Evolutionary conservation across 805 yeast genomes (phyloP), one percentile per base, ranked within the genome.

Genomic region (Torulaspora quercuum): DNA sequence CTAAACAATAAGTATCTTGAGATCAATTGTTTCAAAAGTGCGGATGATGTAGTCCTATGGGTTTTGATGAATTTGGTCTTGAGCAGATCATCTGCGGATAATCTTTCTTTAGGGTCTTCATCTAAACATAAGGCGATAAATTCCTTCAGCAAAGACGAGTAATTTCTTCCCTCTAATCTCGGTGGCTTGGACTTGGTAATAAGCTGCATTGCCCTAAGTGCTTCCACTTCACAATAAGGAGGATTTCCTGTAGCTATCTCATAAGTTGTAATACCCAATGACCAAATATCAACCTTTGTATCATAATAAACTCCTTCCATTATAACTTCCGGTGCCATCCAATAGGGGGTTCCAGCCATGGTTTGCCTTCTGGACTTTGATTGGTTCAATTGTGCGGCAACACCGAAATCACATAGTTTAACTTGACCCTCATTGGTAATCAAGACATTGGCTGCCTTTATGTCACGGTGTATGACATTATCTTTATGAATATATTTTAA

Each of bases 251-350:
- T 89, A 7, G 95, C 94, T 46, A 90, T 81, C 61, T 92, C 99
- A 63, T 80, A 92, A 6, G 88, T 70, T 0, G 98, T 90, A 43
- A 92, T 86, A 10, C 99, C 99, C 31, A 90, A 61, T 0, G 97
- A 89, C 99, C 99, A 92, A 6, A 92, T 85, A 61, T 92, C 99
- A 1, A 95, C 98, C 62, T 82, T 89, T 28, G 81, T 75, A 59
- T 85, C 95, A 68, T 92, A 84, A 6, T 81, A 73, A 10, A 82
- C 83, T 25, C 94, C 95, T 60, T 90, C 97, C 65, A 85, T 74
- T 25, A 90, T 90, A 20, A 90, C 98, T 60, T 90, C 98, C 0
- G 98, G 98, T 0, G 98, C 97, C 98, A 92, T 92, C 98, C 98
- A 92, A 57, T 88, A 92, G 0, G 94, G 94, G 0, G 95, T 84